Evolutionary conservation across 495 filamentous ascomycete genomes (phyloP).

Genomic region (Tuber borchii): DNA sequence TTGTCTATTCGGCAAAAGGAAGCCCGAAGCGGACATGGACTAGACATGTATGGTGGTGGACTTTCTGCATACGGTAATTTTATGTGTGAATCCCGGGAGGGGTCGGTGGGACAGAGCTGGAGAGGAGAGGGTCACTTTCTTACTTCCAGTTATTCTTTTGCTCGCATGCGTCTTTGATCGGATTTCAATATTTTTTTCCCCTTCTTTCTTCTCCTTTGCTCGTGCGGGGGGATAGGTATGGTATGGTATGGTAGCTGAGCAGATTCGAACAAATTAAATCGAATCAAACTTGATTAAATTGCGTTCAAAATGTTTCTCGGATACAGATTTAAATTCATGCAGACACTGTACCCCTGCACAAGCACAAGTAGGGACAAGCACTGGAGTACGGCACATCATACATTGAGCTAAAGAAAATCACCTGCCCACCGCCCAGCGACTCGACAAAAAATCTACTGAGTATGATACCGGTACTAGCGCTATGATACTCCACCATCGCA

Average conservation of each 20-base stretch:
- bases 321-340: neutral
- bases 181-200: neutral
- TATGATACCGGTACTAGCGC: neutral
- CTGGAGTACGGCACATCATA: neutral
- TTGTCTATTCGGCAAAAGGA: neutral
- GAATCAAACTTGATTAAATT: neutral
- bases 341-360: neutral
- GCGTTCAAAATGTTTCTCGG: neutral
- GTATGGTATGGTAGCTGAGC: neutral
- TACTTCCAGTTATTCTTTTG: neutral
- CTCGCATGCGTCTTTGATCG: neutral
- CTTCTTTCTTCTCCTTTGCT: neutral
- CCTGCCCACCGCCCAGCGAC: neutral
- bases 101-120: neutral
- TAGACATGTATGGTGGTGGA: constrained; percentile 3
- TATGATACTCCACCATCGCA: neutral
- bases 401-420: neutral
- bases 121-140: neutral
- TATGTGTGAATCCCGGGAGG: neutral
- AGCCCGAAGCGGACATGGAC: neutral
- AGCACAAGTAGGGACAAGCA: neutral
- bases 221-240: neutral
- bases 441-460: neutral
- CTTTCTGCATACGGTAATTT: constrained; percentile 2
- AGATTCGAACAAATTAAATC: neutral